Evolutionary conservation across 805 yeast genomes (phyloP), one percentile per base, ranked within the genome.

Genomic region (Candida ponderosae): DNA sequence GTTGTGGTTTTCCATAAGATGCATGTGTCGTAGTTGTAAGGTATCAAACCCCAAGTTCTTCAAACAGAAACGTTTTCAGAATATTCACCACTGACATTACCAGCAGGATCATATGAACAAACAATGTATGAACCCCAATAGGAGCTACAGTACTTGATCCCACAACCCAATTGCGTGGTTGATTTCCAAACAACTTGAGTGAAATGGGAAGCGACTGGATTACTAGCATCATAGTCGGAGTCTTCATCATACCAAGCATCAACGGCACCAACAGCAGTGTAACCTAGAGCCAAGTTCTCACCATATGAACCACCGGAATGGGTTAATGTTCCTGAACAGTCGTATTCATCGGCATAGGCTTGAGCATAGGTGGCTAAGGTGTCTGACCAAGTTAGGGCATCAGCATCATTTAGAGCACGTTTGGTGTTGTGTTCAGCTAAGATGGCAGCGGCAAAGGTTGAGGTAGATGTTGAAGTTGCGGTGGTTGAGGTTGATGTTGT

Each of bases 161-260:
- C 95, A 66, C 96, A 86, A 31, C 95, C 96, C 14, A 86, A 48
- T 53, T 74, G 59, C 27, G 80, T 70, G 35, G 87, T 67, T 17
- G 65, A 55, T 51, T 73, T 76, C 95, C 95, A 86, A 37, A 86
- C 78, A 40, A 86, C 72, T 60, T 84, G 94, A 23, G 95, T 83
- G 65, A 83, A 86, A 59, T 86, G 95, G 34, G 90, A 90, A 32
- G 88, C 76, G 11, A 60, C 64, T 24, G 79, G 76, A 46, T 62
- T 63, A 20, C 67, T 53, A 60, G 68, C 76, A 53, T 70, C 60
- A 63, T 81, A 83, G 23, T 59, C 41, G 32, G 54, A 44, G 48
- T 78, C 72, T 60, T 84, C 95, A 46, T 68, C 60, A 67, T 81
- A 85, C 95, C 95, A 84, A 21, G 86, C 90, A 36, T 72, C 73